Base-by-base conservation (phyloP, 768 basidiomycete genomes). In the Mycena haematopus region DNA sequence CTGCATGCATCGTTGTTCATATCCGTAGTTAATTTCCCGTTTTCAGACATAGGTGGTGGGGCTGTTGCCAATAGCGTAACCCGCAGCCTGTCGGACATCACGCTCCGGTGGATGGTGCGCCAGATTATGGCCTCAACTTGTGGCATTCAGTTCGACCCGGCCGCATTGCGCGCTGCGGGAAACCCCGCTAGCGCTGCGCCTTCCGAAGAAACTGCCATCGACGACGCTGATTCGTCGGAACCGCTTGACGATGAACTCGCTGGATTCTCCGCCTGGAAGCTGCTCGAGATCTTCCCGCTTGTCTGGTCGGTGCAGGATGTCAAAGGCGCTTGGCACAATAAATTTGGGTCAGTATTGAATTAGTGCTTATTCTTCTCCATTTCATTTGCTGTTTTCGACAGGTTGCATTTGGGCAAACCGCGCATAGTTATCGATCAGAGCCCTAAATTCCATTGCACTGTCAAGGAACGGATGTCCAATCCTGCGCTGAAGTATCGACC, bases 61-160 rank as follows among this genome's bases (percentile, higher is more conserved):
- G 73, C 77, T 9, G 83, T 84, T 3, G 47, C 69, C 3, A 82
- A 91, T 65, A 73, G 72, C 6, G 75, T 76, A 0, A 52, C 68
- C 9, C 74, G 79, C 58, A 78, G 78, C 9, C 80, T 93, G 6
- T 75, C 84, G 1, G 82, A 90, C 67, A 85, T 91, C 65, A 76
- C 85, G 19, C 76, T 94, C 29, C 83, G 84, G 27, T 94, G 92
- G 92, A 92, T 94, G 91, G 79, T 93, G 36, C 85, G 86, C 55
- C 83, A 93, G 66, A 78, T 86, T 59, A 78, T 86, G 24, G 68
- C 72, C 13, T 79, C 89, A 15, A 73, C 79, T n/a, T 86, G 88
- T 67, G 87, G 84, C 6, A 80, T 92, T 35, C 66, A 76, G 31
- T 91, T 91, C 68, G 84, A 88, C 58, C 58, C 69, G 5, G 75